Conservation (phyloP, 495 filamentous ascomycete species). For the Copromyces sp. region DNA sequence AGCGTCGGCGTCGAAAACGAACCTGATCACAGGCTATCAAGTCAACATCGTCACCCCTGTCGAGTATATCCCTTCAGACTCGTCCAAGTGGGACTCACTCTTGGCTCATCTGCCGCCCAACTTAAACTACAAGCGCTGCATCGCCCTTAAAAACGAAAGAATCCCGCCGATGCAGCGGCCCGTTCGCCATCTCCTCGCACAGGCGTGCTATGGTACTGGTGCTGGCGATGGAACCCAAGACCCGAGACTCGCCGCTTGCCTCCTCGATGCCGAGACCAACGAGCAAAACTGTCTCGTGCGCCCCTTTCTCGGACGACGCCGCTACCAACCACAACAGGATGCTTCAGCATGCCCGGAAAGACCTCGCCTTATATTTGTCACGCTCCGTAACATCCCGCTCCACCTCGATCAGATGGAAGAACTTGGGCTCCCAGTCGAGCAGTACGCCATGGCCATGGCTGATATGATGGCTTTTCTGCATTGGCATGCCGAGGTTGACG, state of each 20-base stretch:
- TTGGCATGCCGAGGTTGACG: no score
- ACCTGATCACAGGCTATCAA: neutral
- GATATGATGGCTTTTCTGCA: no score
- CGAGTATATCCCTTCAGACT: neutral
- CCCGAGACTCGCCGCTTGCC: neutral
- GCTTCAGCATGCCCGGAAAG: no score
- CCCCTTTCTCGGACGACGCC: constrained; percentile 35
- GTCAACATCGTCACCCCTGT: constrained; percentile 7
- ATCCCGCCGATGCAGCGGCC: constrained; percentile 28
- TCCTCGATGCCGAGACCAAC: constrained; percentile 7
- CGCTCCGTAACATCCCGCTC: constrained; percentile 38
- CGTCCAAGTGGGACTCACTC: no score
- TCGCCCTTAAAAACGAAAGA: constrained; percentile 27
- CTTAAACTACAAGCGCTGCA: constrained; percentile 27
- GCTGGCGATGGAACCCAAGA: no score
- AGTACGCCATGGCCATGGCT: no score
- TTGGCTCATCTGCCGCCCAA: constrained; percentile 7
- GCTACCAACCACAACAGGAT: neutral
- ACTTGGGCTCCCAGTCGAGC: no score
- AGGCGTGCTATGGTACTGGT: neutral
- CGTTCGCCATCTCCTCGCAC: constrained; percentile 17
- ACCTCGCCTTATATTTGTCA: constrained; percentile 8
- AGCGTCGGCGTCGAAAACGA: neutral
- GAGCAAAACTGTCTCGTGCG: constrained; percentile 34
- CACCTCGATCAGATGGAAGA: constrained; percentile 39